Base-by-base conservation (phyloP, 177 flowering plant genomes). In the Tripterygium wilfordii region DNA sequence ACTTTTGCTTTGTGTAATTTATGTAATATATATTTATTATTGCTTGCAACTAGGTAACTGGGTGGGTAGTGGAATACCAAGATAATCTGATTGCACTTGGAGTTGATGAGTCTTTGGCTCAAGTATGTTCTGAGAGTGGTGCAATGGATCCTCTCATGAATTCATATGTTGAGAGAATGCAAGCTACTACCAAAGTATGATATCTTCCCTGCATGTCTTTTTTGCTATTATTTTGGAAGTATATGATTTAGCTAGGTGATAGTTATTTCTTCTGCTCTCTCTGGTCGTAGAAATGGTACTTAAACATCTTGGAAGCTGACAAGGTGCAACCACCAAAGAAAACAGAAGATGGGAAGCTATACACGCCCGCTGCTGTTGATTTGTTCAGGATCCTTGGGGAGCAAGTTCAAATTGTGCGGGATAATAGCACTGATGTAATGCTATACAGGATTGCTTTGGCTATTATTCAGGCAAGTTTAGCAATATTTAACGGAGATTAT, bases 91-190 rank as follows among this genome's bases (percentile, higher is more conserved):
- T 89, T 57, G 97, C 74, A 19, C 92, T 94, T 65, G 99, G 99
- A 42, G 97, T 94, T 65, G 99, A 94, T 54, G 99, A 94, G 49
- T 79, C 99, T 45, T 63, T 94, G 45, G 97, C 99, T 56, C 99
- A 94, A 85, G 99, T 94, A 61, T 89, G 97, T 67, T 94, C 99
- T n/a, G 99, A 94, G 75, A 89, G 99, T 80, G 99, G 99, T 66
- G 68, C 99, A 21, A 85, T 94, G 99, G 99, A 94, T 74, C 97
- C 99, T 45, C 82, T 94, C 17, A 89, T 94, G 97, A 87, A 94
- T 63, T 72, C 97, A 46, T 94, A 94, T 71, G 92, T 94, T 60
- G 99, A 94, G 66, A 71, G 97, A 58, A 94, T 89, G 97, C 95
- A 89, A 75, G 97, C 96, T 28, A 94, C 97, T 48, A 94, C 95